Evolutionary conservation across 164 flowering plant species (phyloP).

Genomic region (Tinospora cordifolia): DNA sequence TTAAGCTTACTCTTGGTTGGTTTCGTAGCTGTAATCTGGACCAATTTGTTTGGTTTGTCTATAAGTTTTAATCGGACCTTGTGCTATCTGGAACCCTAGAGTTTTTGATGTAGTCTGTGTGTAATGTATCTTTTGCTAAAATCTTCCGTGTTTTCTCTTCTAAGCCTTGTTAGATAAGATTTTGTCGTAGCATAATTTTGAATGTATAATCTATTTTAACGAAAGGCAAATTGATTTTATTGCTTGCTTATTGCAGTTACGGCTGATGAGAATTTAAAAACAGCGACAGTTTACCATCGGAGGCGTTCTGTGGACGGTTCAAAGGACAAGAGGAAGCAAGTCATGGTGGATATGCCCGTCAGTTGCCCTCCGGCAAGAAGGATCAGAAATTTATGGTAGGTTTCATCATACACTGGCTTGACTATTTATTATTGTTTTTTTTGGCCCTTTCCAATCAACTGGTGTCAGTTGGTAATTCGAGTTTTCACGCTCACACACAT

Average conservation of each 20-base stretch:
- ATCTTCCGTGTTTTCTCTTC: not conserved
- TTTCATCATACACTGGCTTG: not conserved
- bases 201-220: not conserved
- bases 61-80: not conserved
- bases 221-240: not conserved
- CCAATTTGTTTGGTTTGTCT: not conserved
- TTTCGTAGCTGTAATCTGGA: not conserved
- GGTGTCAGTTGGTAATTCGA: not conserved
- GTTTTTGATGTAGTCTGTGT: not conserved
- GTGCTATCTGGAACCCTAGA: not conserved
- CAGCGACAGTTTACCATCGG: conserved; percentile 23
- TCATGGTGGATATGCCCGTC: conserved; percentile 10
- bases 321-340: conserved; percentile 28
- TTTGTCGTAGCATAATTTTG: not conserved
- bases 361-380: conserved; percentile 21
- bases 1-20: not conserved
- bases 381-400: conserved; percentile 15
- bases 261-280: conserved; percentile 10
- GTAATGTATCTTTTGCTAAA: not conserved
- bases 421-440: not conserved
- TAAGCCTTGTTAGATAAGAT: not conserved
- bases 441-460: not conserved
- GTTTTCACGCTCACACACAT: not conserved
- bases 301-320: conserved; percentile 21
- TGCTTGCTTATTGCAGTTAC: conserved; percentile 5